A percentile compares a stretch with the other conserved stretches of the same genome.
Evolutionary conservation across 2,329 filamentous ascomycete species (phyloP).

Genomic region (Fusarium cyanostomum): DNA sequence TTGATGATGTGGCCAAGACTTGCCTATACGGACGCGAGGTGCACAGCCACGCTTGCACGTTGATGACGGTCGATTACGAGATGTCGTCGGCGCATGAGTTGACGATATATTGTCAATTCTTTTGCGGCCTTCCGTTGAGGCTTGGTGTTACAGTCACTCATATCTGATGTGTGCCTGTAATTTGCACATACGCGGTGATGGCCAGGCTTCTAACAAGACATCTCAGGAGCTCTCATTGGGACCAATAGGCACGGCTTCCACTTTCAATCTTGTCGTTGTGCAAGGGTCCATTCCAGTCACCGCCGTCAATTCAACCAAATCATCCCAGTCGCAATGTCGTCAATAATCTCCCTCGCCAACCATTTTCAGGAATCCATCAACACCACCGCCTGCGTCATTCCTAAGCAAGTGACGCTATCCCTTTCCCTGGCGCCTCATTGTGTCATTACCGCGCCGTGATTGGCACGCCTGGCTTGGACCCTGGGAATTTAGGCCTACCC

Average conservation of each 20-base stretch:
- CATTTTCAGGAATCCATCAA: background rate
- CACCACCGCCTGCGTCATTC: slow-evolving; percentile 21
- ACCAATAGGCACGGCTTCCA: slow-evolving; percentile 3
- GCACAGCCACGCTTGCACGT: background rate
- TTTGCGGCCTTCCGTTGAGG: background rate
- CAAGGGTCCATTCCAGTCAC: background rate
- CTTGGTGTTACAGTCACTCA: background rate
- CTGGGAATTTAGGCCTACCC: slow-evolving; percentile 5
- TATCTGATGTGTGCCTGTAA: no score
- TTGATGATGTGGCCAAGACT: slow-evolving; percentile 1
- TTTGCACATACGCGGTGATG: no score
- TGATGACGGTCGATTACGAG: background rate
- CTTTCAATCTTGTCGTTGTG: background rate
- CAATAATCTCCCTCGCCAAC: background rate
- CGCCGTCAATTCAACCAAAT: background rate
- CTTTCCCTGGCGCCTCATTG: background rate
- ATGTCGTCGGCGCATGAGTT: background rate
- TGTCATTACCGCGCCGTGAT: slow-evolving; percentile 27
- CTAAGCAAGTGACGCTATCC: slow-evolving; percentile 10
- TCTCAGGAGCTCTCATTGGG: background rate
- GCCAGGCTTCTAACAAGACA: no score
- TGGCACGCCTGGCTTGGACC: slow-evolving; percentile 12
- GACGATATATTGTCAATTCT: background rate
- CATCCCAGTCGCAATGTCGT: slow-evolving; percentile 2
- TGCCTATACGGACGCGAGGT: background rate